These are phyloP conservation scores for Purpureocillium lavendulum DNA, from an alignment of 2,329 filamentous ascomycete species.

Conservation along the genomic window DNA sequence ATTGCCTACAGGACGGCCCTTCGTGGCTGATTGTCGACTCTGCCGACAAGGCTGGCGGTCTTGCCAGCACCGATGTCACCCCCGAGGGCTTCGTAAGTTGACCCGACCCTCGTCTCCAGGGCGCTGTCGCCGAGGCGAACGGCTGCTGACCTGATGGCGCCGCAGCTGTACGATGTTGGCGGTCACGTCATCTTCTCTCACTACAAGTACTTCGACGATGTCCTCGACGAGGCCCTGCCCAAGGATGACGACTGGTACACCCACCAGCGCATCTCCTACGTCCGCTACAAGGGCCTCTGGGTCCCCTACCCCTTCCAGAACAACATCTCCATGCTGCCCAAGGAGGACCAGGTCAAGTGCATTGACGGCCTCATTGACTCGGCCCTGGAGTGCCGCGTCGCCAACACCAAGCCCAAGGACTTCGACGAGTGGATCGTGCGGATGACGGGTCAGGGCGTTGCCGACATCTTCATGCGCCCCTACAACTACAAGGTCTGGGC, in stretches of 20 bases:
- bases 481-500: constrained; percentile 99
- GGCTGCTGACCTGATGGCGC: constrained; percentile 6
- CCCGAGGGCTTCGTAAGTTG: constrained; percentile 90
- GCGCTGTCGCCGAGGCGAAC: neutral
- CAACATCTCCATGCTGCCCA: constrained; percentile 97
- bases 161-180: constrained; percentile 92
- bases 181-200: constrained; percentile 98
- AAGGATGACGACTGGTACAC: constrained; percentile 93
- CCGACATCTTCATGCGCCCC: constrained; percentile 95
- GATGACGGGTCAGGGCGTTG: constrained; percentile 82
- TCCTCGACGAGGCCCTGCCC: constrained; percentile 92
- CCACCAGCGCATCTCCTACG: constrained; percentile 98
- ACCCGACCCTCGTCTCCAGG: too few relatives aligned
- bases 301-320: constrained; percentile 99
- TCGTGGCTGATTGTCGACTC: constrained; percentile 96
- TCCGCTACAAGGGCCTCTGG: constrained; percentile 93
- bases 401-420: constrained; percentile 86
- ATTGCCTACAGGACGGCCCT: constrained; percentile 60
- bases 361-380: constrained; percentile 96
- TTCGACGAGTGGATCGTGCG: constrained; percentile 98
- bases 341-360: constrained; percentile 92
- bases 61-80: constrained; percentile 91
- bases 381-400: constrained; percentile 74
- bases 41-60: constrained; percentile 84
- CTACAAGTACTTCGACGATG: constrained; percentile 99